Conservation (phyloP, 2,329 filamentous ascomycete species). For the Atkinsonella texensis region DNA sequence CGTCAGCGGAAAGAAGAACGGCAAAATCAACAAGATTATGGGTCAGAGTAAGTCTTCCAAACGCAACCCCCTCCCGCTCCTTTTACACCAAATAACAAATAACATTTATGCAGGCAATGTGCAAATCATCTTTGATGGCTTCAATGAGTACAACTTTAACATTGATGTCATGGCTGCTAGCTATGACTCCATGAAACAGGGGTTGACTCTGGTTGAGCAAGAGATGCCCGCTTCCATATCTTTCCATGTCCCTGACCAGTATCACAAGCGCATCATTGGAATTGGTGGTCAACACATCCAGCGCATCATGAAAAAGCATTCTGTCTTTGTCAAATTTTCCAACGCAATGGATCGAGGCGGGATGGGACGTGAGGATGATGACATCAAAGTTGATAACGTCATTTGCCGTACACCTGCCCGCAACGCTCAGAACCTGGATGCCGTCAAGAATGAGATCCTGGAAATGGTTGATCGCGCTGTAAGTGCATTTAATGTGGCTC, state of each 20-base stretch:
- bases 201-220: conserved; percentile 85
- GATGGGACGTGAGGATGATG: conserved; percentile 90
- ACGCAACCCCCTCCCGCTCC: not conserved
- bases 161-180: conserved; percentile 90
- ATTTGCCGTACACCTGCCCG: conserved; percentile 95
- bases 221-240: conserved; percentile 99
- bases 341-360: conserved; percentile 93
- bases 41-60: conserved; percentile 56
- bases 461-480: conserved; percentile 97
- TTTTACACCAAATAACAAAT: not conserved
- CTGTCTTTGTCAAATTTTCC: conserved; percentile 98
- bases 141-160: conserved; percentile 99
- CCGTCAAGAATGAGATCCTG: conserved; percentile 97
- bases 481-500: conserved; percentile 23
- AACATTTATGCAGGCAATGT: conserved; percentile 55
- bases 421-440: conserved; percentile 90
- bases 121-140: conserved; percentile 97
- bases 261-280: conserved; percentile 98
- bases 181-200: conserved; percentile 91
- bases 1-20: conserved; percentile 98
- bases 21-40: conserved; percentile 99
- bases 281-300: conserved; percentile 98
- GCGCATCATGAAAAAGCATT: conserved; percentile 99
- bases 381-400: conserved; percentile 97
- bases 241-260: conserved; percentile 97